phyloP scores from a whole-genome alignment of 2,329 filamentous ascomycete species.

The Trichoderma arundinaceum region DNA sequence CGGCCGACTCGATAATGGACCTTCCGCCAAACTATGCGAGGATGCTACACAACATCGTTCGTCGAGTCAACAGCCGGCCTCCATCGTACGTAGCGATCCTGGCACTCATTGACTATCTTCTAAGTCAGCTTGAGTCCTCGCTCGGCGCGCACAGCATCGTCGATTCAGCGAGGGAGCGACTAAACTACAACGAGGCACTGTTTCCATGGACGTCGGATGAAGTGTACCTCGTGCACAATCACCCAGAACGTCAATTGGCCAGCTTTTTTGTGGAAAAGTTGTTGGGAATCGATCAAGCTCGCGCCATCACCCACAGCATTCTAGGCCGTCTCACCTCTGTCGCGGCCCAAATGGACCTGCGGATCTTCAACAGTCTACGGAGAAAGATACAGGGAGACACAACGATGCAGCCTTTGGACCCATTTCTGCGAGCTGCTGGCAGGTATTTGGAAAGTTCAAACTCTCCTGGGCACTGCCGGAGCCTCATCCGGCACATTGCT shows the following conservation, averaged over 20 bases:
- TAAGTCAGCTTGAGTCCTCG: conserved; percentile 51
- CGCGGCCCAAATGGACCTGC: conserved; percentile 55
- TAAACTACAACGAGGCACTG: conserved; percentile 42
- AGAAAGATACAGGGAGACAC: conserved; percentile 57
- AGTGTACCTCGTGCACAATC: conserved; percentile 52
- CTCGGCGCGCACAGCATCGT: conserved; percentile 46
- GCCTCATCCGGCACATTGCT: conserved; percentile 52
- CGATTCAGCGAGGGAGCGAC: conserved; percentile 49
- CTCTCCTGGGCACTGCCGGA: conserved; percentile 43
- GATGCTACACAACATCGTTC: conserved; percentile 58
- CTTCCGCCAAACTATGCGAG: conserved; percentile 61
- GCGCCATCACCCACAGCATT: conserved; percentile 58
- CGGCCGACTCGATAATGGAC: conserved; percentile 60
- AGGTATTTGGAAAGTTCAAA: conserved; percentile 57
- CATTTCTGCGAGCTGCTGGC: conserved; percentile 63
- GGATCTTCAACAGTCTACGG: conserved; percentile 60
- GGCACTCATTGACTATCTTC: conserved; percentile 53
- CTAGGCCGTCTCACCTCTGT: conserved; percentile 62
- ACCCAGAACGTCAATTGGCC: conserved; percentile 40
- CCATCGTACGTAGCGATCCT: conserved; percentile 62
- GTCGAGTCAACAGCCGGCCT: conserved; percentile 56
- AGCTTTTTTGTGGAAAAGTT: conserved; percentile 71
- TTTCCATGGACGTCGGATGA: conserved; percentile 56
- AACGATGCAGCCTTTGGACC: conserved; percentile 52
- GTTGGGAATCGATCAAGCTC: conserved; percentile 65